Percentiles rank a stretch among this genome's conserved stretches.
Conservation (phyloP, 805 yeast genomes). For the Pichia cephalocereana region DNA sequence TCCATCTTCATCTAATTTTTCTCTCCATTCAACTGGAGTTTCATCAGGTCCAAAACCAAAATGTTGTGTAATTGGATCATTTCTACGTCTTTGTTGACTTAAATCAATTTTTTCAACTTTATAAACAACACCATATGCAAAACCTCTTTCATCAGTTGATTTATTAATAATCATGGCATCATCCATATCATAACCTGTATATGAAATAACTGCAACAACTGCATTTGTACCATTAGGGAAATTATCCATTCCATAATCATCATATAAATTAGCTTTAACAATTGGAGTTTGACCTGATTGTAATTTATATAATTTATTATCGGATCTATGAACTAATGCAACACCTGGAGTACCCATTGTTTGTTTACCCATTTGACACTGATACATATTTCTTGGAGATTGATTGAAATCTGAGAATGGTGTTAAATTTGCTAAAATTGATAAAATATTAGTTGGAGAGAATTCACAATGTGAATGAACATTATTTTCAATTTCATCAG, state of each 20-base stretch:
- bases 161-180: constrained; percentile 98
- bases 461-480: constrained; percentile 90
- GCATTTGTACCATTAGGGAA: constrained; percentile 99
- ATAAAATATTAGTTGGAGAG: constrained; percentile 88
- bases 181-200: constrained; percentile 99
- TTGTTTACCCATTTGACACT: constrained; percentile 99
- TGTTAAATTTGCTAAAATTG: constrained; percentile 92
- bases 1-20: constrained; percentile 85
- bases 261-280: constrained; percentile 87
- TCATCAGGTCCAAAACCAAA: constrained; percentile 90
- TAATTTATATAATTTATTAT: constrained; percentile 84
- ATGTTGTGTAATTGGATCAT: constrained; percentile 91
- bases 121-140: constrained; percentile 94
- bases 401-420: constrained; percentile 98
- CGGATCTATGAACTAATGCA: constrained; percentile 84
- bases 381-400: constrained; percentile 99
- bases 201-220: constrained; percentile 96
- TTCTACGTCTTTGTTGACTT: constrained; percentile 66
- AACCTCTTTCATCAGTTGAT: constrained; percentile 96
- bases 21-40: constrained; percentile 89
- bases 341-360: constrained; percentile 99
- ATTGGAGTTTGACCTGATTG: constrained; percentile 97
- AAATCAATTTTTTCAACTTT: constrained; percentile 90
- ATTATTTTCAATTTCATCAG: constrained; percentile 75
- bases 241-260: constrained; percentile 95